Base-by-base conservation (phyloP, 1,139 yeast species). In the Pichia inconspicua region DNA sequence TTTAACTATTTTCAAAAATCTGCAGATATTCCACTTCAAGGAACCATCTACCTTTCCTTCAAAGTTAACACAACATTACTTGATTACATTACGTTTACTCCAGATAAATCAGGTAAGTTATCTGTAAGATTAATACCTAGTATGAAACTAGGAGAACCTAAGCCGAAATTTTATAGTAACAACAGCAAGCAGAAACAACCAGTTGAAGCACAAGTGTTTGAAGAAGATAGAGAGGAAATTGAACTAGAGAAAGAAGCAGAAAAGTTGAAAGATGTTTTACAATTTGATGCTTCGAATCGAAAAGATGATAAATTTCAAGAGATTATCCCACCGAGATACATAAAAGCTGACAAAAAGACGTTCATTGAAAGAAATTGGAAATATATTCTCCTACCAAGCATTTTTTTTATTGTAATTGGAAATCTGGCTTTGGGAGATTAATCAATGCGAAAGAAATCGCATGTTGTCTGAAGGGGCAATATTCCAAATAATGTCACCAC, bases 311-410 rank as follows among this genome's bases (percentile, higher is more conserved):
- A 15, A 11, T 53, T 53, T 30, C 43, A 48, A 15, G 56, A 53
- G 42, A 41, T 53, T 4, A 40, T 53, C 10, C 31, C 40, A 14
- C 55, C 53, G 19, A 32, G 28, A 7, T 43, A 44, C 1, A 2
- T 48, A 1, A 46, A 50, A 22, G 27, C 38, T 3, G 48, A 45
- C 12, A 68, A 70, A 28, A 67, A 75, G 47, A 72, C 79, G 2
- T 77, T 75, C 66, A 64, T 77, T 27, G 80, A 76, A 55, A 72
- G 72, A 61, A 71, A 78, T 59, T 77, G 82, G 82, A 66, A 74
- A 66, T 76, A 74, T 57, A 59, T 65, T 19, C 59, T 63, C 25
- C 64, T 66, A 9, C 77, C 78, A 17, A 59, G 74, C 43, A 44
- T 74, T 17, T 50, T 74, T 15, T 48, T 74, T 39, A 46, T 63